Base-by-base conservation (phyloP, 768 basidiomycete genomes). In the Lentinula edodes region DNA sequence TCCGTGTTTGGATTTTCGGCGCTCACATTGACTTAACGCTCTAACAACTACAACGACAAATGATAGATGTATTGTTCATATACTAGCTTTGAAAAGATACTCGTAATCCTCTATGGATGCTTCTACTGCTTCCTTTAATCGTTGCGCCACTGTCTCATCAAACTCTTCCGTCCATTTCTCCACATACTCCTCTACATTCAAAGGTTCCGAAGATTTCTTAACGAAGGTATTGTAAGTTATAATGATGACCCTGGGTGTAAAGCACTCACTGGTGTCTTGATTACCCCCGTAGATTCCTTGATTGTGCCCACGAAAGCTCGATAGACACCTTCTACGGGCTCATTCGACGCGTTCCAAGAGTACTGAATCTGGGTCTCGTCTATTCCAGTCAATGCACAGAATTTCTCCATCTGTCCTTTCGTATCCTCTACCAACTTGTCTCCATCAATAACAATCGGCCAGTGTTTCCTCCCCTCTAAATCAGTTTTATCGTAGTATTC, bases 131-230 rank as follows among this genome's bases (percentile, higher is more conserved):
- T 60, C 50, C 28, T 52, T 60, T 7, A 60, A 12, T 18, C 36
- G 32, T 42, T 52, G 15, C 3, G 50, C 59, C 8, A 52, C 51
- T 5, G 41, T 32, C 28, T 52, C 59, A 35, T 43, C 39, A 38
- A 36, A 51, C n/a, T 60, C 50, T 38, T 18, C 51, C 34, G 59
- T 42, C 59, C 59, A 60, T 32, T 60, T 60, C 59, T 60, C 52
- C 36, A 34, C 18, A 16, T 52, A 28, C 18, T 39, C 48, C 15
- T 60, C 59, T 20, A 60, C 6, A 20, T 38, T 28, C 36, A 45
- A 32, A n/a, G 7, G 41, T 23, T 23, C 28, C 52, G 39, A 42
- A 43, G 39, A 13, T 32, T 41, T 15, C 55, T 56, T 28, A 10
- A 12, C 55, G n/a, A 42, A 35, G 18, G 5, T 32, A 10, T 4